Conservation (phyloP, 2,329 filamentous ascomycete genomes). For the Elsinoe batatas region DNA sequence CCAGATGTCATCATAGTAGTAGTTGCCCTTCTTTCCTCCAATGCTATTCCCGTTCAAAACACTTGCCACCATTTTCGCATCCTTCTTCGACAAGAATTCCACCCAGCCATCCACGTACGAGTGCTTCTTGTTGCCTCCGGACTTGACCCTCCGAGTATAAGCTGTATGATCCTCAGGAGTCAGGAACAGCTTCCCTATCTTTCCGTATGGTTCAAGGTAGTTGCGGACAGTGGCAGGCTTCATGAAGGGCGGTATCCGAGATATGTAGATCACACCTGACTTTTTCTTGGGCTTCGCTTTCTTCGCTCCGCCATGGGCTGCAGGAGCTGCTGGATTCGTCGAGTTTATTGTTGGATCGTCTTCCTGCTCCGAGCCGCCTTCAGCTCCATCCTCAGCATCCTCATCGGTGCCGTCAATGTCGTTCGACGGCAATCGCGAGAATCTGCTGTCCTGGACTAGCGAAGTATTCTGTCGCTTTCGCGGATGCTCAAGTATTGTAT, state of each 20-base stretch:
- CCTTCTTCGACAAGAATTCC: conserved; percentile 65
- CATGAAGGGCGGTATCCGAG: conserved; percentile 80
- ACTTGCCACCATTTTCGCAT: conserved; percentile 67
- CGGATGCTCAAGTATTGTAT: conserved; percentile 16
- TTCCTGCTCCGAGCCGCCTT: conserved; percentile 19
- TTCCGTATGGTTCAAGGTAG: conserved; percentile 64
- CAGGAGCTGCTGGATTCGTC: conserved; percentile 30
- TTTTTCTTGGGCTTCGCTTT: conserved; percentile 57
- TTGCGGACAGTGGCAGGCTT: conserved; percentile 68
- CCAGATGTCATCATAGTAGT: conserved; percentile 82
- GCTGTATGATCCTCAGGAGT: conserved; percentile 62
- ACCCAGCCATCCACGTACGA: conserved; percentile 81
- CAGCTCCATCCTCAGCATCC: conserved; percentile 18
- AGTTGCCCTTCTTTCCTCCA: conserved; percentile 72
- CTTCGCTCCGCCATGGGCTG: conserved; percentile 58
- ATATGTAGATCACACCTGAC: conserved; percentile 75
- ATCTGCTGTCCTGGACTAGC: conserved; percentile 12
- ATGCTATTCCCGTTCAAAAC: conserved; percentile 68
- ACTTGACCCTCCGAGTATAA: conserved; percentile 56
- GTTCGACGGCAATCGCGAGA: conserved; percentile 7
- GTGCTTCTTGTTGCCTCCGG: conserved; percentile 74
- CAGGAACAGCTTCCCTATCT: conserved; percentile 57
- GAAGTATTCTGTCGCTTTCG: conserved; percentile 4
- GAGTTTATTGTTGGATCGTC: conserved; percentile 18
- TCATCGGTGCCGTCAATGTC: conserved; percentile 14